Conservation (phyloP, 176 grass and related monocot genomes). For the Panicum miliaceum region DNA sequence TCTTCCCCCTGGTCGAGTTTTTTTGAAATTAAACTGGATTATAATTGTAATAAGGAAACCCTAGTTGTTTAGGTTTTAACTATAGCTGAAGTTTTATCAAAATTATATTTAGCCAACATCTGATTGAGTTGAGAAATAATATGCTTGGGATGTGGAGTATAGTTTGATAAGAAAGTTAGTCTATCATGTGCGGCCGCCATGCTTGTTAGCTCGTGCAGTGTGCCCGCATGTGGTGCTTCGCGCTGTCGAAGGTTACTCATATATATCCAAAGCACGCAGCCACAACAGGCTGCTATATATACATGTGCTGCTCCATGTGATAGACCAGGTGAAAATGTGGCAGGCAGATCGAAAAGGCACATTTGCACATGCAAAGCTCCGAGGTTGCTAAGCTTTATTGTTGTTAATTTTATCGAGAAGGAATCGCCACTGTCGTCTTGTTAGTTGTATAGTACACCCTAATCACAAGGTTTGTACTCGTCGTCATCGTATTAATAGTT, state of each 20-base stretch:
- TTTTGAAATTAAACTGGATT: no score
- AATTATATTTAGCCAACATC: no score
- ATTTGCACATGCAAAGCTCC: constrained; percentile 7
- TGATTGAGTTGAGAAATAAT: no score
- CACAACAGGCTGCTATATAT: neutral
- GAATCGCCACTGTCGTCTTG: neutral
- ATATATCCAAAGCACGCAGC: neutral
- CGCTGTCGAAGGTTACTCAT: neutral
- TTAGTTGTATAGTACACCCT: neutral
- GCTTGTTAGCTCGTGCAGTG: constrained; percentile 3
- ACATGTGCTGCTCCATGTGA: constrained; percentile 21
- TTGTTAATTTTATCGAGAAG: neutral
- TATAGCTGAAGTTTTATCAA: no score
- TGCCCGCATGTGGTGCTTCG: constrained; percentile 12
- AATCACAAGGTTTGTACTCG: neutral
- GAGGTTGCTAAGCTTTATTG: neutral
- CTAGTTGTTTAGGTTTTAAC: no score
- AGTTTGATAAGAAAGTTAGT: constrained; percentile 18
- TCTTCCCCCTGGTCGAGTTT: no score
- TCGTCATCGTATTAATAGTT: neutral
- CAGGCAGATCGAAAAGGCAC: constrained; percentile 18
- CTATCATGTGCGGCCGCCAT: neutral
- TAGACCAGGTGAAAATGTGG: constrained; percentile 15
- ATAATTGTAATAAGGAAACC: no score
- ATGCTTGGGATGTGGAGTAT: no score